Conservation (phyloP, 2,329 filamentous ascomycete genomes). For the Claviceps spartinae region DNA sequence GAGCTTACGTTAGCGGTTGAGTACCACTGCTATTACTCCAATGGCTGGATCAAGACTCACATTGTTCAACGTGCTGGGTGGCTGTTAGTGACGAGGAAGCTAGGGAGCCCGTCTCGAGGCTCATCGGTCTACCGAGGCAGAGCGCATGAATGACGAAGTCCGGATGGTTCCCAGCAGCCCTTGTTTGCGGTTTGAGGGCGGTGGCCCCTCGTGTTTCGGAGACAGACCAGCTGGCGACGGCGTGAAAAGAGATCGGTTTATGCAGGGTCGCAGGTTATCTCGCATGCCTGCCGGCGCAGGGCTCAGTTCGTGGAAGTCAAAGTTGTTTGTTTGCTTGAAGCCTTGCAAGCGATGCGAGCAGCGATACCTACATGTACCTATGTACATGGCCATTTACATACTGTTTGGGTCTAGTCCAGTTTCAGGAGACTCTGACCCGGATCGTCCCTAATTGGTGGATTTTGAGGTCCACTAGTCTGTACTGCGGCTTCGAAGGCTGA, state of each 20-base stretch:
- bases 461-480: too few relatives aligned
- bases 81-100: not conserved
- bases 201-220: not conserved
- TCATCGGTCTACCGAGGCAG: constrained; percentile 7
- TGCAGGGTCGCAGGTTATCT: not conserved
- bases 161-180: too few relatives aligned
- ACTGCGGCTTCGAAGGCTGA: too few relatives aligned
- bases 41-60: not conserved
- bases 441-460: too few relatives aligned
- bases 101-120: constrained; percentile 4
- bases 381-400: too few relatives aligned
- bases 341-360: not conserved
- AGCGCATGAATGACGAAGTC: constrained; percentile 1
- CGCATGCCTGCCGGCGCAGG: not conserved
- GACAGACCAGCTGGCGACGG: too few relatives aligned
- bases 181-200: not conserved
- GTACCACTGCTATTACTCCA: too few relatives aligned
- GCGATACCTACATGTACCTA: too few relatives aligned
- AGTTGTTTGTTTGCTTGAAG: not conserved
- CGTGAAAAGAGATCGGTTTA: not conserved
- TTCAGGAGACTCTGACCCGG: too few relatives aligned
- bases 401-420: too few relatives aligned
- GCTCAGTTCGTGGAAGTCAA: too few relatives aligned
- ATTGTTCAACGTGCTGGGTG: not conserved
- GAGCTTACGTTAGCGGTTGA: not conserved